Base-by-base conservation (phyloP, 108 stramenopile genomes). In the Nannochloropsis salina region DNA sequence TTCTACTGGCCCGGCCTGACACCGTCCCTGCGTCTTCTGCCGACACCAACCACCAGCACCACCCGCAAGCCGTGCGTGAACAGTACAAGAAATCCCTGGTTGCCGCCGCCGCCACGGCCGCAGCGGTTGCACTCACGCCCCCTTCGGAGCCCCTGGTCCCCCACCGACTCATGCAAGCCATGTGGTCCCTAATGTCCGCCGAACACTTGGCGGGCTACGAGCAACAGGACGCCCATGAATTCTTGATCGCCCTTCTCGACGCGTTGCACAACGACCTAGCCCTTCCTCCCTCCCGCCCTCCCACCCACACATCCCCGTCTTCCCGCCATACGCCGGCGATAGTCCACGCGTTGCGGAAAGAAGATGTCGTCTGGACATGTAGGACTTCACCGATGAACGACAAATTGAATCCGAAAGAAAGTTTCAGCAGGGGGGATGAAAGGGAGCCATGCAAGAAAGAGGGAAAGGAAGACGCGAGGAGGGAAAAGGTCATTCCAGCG, bases 151-250 rank as follows among this genome's bases (percentile, higher is more conserved):
- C 96, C n/a, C 89, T 95, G n/a, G 90, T 95, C 82, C 92, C 92
- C 43, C 91, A 94, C 41, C 92, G 93, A n/a, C 81, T 97, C 74
- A 86, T 97, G 12, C 88, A 92, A n/a, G 93, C 94, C 45, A 91
- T 93, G 42, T 97, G 95, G 96, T 94, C 92, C 80, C 90, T 91
- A 44, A 80, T 82, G 5, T 92, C 90, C 20, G 93, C 94, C 89
- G 91, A 93, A 22, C 92, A 92, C 61, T 84, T 96, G 44, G 94
- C 94, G 15, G 93, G 94, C 21, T 95, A 96, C 86, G 93, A 94
- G 43, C 95, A 96, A 85, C 93, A 93, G 80, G 96, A 97, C 92
- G 93, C 95, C 20, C 95, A 95, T 83, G 96, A 97, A 86, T 97
- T 95, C 81, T 86, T 95, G 42, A 92, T 94, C 80, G 93, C 93